Percentiles rank a stretch among this genome's conserved stretches.
phyloP scores from a whole-genome alignment of 176 grass and related monocot genomes.

The Musa troglodytarum region DNA sequence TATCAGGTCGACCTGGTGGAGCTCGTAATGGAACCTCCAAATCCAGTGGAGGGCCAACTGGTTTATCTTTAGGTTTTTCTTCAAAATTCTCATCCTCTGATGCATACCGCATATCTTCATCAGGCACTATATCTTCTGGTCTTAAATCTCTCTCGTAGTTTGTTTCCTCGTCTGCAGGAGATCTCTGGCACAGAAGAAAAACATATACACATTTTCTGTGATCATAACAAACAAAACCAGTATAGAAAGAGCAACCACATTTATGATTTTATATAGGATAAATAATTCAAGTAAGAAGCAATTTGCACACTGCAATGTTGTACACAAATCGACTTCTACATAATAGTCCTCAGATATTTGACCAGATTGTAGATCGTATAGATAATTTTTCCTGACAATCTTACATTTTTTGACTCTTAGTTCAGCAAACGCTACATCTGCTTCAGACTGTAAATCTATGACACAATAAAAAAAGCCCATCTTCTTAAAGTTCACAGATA shows the following conservation, averaged over 20 bases:
- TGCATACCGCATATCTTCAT: slow-evolving; percentile 58
- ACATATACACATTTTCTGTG: not conserved
- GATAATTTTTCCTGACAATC: too few relatives aligned
- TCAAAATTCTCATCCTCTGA: slow-evolving; percentile 68
- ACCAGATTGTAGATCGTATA: not conserved
- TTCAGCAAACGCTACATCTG: not conserved
- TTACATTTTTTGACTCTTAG: too few relatives aligned
- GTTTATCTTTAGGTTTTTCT: slow-evolving; percentile 75
- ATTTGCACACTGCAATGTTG: too few relatives aligned
- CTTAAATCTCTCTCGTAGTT: slow-evolving; percentile 60
- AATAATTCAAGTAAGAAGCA: not conserved
- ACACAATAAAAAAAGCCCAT: not conserved
- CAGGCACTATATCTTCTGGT: slow-evolving; percentile 56
- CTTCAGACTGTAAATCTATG: not conserved
- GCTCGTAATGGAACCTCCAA: slow-evolving; percentile 54
- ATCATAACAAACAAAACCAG: too few relatives aligned
- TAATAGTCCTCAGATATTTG: not conserved
- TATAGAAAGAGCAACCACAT: too few relatives aligned
- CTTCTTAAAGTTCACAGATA: not conserved
- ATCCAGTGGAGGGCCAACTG: slow-evolving; percentile 69
- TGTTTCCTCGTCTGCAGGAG: slow-evolving; percentile 54
- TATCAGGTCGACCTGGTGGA: slow-evolving; percentile 59
- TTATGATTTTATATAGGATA: not conserved
- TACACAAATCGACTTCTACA: too few relatives aligned
- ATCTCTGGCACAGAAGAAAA: slow-evolving; percentile 45